Evolutionary conservation across 805 yeast species (phyloP).

Genomic region (Metschnikowia reukaufii): DNA sequence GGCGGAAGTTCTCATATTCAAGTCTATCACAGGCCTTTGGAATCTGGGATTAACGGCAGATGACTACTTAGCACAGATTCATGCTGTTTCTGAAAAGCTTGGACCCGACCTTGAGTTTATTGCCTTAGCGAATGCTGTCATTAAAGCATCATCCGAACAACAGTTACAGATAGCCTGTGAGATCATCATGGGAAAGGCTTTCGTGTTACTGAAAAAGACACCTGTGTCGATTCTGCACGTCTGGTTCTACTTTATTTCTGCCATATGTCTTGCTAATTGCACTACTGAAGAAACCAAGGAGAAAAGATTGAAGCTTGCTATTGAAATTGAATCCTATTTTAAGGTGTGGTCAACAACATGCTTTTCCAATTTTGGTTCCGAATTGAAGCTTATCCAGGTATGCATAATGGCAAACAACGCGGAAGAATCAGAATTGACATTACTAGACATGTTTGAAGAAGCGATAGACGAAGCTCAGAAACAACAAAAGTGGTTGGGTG

Average conservation of each 20-base stretch:
- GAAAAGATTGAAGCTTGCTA: constrained; percentile 23
- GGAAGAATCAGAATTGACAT: constrained; percentile 29
- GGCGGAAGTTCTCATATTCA: constrained; percentile 6
- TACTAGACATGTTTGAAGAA: constrained; percentile 45
- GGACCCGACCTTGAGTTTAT: constrained; percentile 18
- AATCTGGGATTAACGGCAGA: constrained; percentile 7
- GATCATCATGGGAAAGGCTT: constrained; percentile 14
- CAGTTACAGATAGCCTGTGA: constrained; percentile 21
- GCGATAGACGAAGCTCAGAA: constrained; percentile 41
- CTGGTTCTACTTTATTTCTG: constrained; percentile 23
- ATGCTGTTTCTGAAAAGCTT: neutral
- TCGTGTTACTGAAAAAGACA: constrained; percentile 23
- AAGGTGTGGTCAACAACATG: constrained; percentile 35
- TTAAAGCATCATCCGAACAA: constrained; percentile 18
- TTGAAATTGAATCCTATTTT: constrained; percentile 24
- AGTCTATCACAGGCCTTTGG: constrained; percentile 14
- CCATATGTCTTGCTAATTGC: constrained; percentile 21
- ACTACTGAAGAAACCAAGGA: constrained; percentile 21
- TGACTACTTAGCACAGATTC: constrained; percentile 8
- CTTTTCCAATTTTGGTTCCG: constrained; percentile 41
- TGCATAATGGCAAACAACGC: constrained; percentile 20
- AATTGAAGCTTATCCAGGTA: constrained; percentile 36
- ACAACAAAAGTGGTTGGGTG: constrained; percentile 35
- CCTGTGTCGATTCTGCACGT: constrained; percentile 26
- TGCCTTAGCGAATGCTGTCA: constrained; percentile 17